Evolutionary conservation across 345 rosid genomes (phyloP).

Genomic region (Rhodamnia argentea): DNA sequence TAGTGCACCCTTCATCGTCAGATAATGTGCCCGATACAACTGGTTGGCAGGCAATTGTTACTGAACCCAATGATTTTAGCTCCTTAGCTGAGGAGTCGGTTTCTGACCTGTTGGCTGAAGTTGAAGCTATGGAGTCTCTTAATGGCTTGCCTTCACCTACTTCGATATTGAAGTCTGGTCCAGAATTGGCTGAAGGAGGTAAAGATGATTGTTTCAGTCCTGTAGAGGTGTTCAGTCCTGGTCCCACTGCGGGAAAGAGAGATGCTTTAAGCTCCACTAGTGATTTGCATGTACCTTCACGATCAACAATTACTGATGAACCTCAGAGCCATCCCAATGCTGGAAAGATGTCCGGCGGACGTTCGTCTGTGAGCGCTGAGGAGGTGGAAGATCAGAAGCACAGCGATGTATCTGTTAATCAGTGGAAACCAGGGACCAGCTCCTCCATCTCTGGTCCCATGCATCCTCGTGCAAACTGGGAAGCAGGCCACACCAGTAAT

Average conservation of each 20-base stretch:
- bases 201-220: constrained; percentile 80
- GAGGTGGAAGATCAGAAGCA: constrained; percentile 26
- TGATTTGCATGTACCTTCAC: constrained; percentile 44
- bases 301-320: constrained; percentile 23
- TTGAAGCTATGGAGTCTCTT: constrained; percentile 94
- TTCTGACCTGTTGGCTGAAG: constrained; percentile 98
- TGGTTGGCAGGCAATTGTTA: constrained; percentile 60
- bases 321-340: constrained; percentile 11
- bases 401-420: constrained; percentile 34
- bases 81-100: constrained; percentile 80
- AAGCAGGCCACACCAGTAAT: constrained; percentile 10
- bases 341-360: constrained; percentile 30
- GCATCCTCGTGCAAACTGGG: constrained; percentile 24
- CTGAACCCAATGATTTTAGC: constrained; percentile 53
- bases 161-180: constrained; percentile 35
- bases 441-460: constrained; percentile 32
- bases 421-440: constrained; percentile 37
- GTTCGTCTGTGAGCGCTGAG: constrained; percentile 31
- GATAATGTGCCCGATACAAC: constrained; percentile 29
- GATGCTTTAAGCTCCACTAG: constrained; percentile 68
- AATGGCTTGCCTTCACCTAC: constrained; percentile 72
- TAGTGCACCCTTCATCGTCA: constrained; percentile 24
- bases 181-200: constrained; percentile 45
- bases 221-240: constrained; percentile 52
- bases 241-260: constrained; percentile 44